Base-by-base conservation (phyloP, 805 yeast species). In the Candida silvatica region DNA sequence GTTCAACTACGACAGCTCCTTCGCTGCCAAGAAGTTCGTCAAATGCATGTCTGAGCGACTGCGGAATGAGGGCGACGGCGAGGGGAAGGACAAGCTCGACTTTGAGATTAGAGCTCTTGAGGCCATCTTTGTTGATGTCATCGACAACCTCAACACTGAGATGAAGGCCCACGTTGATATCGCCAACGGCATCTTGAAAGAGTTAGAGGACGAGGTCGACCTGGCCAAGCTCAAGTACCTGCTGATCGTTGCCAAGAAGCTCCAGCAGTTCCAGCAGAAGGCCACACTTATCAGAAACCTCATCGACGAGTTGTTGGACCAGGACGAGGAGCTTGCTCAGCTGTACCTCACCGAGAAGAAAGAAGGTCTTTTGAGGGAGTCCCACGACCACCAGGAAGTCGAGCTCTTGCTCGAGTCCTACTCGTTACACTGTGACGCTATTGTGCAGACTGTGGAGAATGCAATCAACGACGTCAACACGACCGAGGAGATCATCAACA, bases 401-500 rank as follows among this genome's bases (percentile, higher is more conserved):
- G 99, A 92, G 52, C 69, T 92, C 66, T 65, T 92, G 34, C 58
- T 92, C 17, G 99, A 92, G 51, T 80, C 94, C 1, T 92, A 92
- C 62, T 86, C 84, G 48, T 80, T 80, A 35, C 94, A 90, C 36
- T 74, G 84, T 39, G 97, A 90, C 60, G 97, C 94, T 48, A 83
- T 92, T 42, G 97, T 90, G 2, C 97, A 92, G 54, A 82, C 83
- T 3, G 81, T 80, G 16, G 92, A 80, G 42, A 82, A 74, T 44
- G 61, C 84, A 25, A 70, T 77, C 22, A 71, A 82, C n/a, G 88
- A 90, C 53, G 90, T 92, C 36, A 74, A 75, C 43, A 84, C 95
- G 16, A 88, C 97, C 0, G 97, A 92, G 55, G 98, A 92, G 55
- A 87, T 92, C 48, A 87, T 88, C 40, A 87, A 87, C 49, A 88